A percentile compares a stretch with the other conserved stretches of the same genome.
Conservation (phyloP, 176 grass and related monocot genomes). For the Canna indica region DNA sequence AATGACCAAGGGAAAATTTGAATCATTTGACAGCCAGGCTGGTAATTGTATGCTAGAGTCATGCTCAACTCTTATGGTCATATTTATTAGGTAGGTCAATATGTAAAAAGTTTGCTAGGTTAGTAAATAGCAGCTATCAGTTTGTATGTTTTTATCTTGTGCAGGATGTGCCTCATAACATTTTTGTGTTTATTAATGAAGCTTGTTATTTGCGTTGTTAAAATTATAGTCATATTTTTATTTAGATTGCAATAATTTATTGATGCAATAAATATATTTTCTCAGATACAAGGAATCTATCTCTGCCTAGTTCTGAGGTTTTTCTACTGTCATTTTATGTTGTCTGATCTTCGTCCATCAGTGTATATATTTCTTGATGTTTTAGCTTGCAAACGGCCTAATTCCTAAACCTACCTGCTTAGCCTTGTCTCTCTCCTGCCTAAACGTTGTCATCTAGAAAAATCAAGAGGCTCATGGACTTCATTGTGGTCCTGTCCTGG, state of each 20-base stretch:
- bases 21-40: background rate
- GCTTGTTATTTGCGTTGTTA: background rate
- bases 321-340: background rate
- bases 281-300: background rate
- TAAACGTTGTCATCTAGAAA: no score
- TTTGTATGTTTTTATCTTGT: background rate
- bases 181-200: background rate
- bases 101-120: background rate
- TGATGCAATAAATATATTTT: background rate
- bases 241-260: background rate
- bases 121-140: background rate
- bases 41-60: background rate
- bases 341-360: background rate
- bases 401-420: background rate
- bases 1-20: background rate
- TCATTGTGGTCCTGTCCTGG: no score
- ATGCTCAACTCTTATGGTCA: background rate
- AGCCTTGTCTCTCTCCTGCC: background rate
- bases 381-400: no score
- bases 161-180: background rate
- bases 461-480: no score
- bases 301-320: background rate
- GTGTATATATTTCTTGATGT: background rate
- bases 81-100: background rate
- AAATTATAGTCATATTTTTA: background rate